phyloP scores from a whole-genome alignment of 495 filamentous ascomycete genomes.

The Penicillium nucicola region DNA sequence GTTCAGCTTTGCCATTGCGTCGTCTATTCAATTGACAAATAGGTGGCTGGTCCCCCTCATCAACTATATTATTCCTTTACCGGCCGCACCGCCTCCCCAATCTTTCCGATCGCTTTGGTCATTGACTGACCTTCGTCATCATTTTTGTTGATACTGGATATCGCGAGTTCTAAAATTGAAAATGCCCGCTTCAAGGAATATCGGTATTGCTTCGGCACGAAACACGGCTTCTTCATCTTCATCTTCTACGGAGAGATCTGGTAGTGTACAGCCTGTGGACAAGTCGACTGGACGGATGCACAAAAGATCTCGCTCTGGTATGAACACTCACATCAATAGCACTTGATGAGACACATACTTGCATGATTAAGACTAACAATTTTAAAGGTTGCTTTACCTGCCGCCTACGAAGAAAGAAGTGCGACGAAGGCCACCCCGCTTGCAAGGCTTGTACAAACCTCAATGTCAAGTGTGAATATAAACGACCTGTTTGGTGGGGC shows the following conservation, averaged over 20 bases:
- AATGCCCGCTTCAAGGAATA: conserved; percentile 7
- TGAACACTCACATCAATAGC: background rate
- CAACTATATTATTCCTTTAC: conserved; percentile 10
- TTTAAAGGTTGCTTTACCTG: conserved; percentile 99
- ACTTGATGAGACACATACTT: background rate
- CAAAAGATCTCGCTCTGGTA: conserved; percentile 1
- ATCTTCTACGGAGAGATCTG: background rate
- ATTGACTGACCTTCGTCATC: background rate
- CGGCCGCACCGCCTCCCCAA: conserved; percentile 3
- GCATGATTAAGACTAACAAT: too few relatives aligned
- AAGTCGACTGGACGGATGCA: background rate
- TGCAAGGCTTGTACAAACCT: conserved; percentile 91
- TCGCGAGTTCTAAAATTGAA: background rate
- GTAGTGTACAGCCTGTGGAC: background rate
- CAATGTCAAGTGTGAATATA: conserved; percentile 86
- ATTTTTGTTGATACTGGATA: background rate
- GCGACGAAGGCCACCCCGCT: conserved; percentile 83
- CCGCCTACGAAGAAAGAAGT: conserved; percentile 93
- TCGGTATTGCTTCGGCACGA: background rate
- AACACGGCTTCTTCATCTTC: background rate
- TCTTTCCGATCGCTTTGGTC: background rate
- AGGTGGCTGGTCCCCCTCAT: conserved; percentile 9
- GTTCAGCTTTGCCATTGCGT: conserved; percentile 35
- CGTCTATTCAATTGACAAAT: conserved; percentile 19
- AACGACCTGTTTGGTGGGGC: conserved; percentile 95